phyloP scores from a whole-genome alignment of 1,139 yeast species.

The Diutina pseudorugosa region DNA sequence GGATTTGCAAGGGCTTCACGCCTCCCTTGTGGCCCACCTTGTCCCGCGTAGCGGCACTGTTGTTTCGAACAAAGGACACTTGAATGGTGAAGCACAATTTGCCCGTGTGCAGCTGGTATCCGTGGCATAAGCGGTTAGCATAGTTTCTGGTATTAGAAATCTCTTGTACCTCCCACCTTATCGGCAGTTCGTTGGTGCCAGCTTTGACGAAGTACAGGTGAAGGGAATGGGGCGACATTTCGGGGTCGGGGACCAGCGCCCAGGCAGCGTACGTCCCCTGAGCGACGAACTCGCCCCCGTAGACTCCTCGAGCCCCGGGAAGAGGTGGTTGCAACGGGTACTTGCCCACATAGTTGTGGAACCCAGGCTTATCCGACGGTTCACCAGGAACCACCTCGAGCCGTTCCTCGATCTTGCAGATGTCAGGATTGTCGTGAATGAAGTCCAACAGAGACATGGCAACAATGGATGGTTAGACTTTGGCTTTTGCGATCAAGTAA shows the following conservation, averaged over 20 bases:
- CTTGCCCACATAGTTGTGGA: conserved; percentile 15
- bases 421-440: not conserved
- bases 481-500: not conserved
- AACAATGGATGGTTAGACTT: not conserved
- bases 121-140: conserved; percentile 23
- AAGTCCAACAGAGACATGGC: not conserved
- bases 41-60: conserved; percentile 12
- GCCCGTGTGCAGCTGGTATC: conserved; percentile 21
- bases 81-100: conserved; percentile 21
- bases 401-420: conserved; percentile 8
- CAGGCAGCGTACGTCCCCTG: conserved; percentile 28
- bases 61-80: conserved; percentile 23
- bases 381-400: conserved; percentile 6
- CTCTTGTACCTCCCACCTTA: conserved; percentile 23
- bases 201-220: conserved; percentile 31
- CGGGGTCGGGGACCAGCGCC: conserved; percentile 17
- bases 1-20: conserved; percentile 19
- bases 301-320: conserved; percentile 23
- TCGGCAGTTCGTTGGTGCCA: conserved; percentile 18
- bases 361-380: conserved; percentile 6
- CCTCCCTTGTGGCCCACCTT: conserved; percentile 10
- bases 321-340: conserved; percentile 25
- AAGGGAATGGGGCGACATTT: conserved; percentile 26
- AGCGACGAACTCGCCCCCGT: conserved; percentile 28
- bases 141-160: conserved; percentile 24